These are phyloP conservation scores for Karstenula rhodostoma DNA, from an alignment of 2,329 filamentous ascomycete species.

Conservation along the genomic window DNA sequence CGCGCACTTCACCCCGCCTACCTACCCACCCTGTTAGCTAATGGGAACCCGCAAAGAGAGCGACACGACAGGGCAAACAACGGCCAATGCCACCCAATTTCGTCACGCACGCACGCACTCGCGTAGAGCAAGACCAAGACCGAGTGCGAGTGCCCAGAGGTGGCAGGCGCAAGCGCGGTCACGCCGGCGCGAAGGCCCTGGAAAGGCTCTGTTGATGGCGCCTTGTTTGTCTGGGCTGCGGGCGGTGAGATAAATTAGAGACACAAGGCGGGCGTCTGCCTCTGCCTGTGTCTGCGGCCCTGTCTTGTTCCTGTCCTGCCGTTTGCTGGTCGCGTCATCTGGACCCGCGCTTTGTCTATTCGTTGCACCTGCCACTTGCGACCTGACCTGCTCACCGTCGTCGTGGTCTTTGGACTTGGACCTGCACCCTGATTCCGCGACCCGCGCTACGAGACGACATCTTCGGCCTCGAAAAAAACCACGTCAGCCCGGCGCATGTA, in stretches of 20 bases:
- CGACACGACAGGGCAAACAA: slow-evolving; percentile 13
- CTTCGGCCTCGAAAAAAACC: background rate
- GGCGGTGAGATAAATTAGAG: slow-evolving; percentile 9
- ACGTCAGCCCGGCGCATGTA: slow-evolving; percentile 15
- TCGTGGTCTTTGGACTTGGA: background rate
- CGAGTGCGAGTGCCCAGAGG: slow-evolving; percentile 33
- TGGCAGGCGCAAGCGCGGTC: slow-evolving; percentile 27
- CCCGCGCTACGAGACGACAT: background rate
- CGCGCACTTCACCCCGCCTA: slow-evolving; percentile 23
- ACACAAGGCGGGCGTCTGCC: background rate
- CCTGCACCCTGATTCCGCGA: background rate
- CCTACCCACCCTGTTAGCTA: slow-evolving; percentile 33
- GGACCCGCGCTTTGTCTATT: slow-evolving; percentile 3
- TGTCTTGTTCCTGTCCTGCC: background rate
- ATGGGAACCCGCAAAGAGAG: slow-evolving; percentile 28
- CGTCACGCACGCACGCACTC: background rate
- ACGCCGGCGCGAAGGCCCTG: slow-evolving; percentile 30
- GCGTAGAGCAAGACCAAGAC: slow-evolving; percentile 21
- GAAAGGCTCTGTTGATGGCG: slow-evolving; percentile 19
- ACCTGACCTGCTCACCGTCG: too few relatives aligned
- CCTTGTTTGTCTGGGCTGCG: slow-evolving; percentile 7
- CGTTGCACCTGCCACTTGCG: slow-evolving; percentile 10
- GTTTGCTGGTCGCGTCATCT: slow-evolving; percentile 11
- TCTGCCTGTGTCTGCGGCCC: too few relatives aligned
- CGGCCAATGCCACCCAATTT: background rate